Evolutionary conservation across 23 red algal species (phyloP).

Genomic region (Porphyridium purpureum): DNA sequence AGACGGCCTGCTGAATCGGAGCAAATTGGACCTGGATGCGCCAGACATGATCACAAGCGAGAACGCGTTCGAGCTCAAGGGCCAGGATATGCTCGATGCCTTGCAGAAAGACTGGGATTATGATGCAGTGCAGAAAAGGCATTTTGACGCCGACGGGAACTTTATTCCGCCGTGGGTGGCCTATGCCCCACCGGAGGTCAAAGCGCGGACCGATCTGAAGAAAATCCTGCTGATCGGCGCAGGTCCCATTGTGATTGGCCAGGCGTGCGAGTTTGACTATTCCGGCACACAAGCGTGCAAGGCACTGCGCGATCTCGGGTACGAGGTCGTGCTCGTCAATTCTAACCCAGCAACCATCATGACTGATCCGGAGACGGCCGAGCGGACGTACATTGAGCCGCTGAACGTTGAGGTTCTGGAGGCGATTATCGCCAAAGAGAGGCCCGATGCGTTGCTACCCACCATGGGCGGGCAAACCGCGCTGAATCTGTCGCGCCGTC

Average conservation of each 20-base stretch:
- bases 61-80: no score
- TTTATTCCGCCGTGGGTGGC: no score
- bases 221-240: constrained; percentile 91
- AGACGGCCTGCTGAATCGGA: no score
- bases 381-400: constrained; percentile 93
- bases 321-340: constrained; percentile 87
- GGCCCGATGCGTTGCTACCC: constrained; percentile 77
- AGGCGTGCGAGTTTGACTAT: constrained; percentile 99
- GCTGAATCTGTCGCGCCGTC: constrained; percentile 63
- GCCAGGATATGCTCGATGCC: no score
- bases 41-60: no score
- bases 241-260: constrained; percentile 91
- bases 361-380: constrained; percentile 96
- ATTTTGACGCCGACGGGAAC: no score
- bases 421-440: constrained; percentile 51
- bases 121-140: not conserved
- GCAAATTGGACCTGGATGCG: no score
- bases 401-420: constrained; percentile 60
- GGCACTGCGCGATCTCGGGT: constrained; percentile 77
- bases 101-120: not conserved
- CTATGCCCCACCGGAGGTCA: no score
- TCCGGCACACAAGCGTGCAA: constrained; percentile 98
- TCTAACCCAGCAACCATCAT: constrained; percentile 96
- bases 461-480: constrained; percentile 99
- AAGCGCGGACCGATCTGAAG: constrained; percentile 43